Evolutionary conservation across 306 rosid species (phyloP), one percentile per base, ranked within the genome.

Genomic region (Comarum palustre): DNA sequence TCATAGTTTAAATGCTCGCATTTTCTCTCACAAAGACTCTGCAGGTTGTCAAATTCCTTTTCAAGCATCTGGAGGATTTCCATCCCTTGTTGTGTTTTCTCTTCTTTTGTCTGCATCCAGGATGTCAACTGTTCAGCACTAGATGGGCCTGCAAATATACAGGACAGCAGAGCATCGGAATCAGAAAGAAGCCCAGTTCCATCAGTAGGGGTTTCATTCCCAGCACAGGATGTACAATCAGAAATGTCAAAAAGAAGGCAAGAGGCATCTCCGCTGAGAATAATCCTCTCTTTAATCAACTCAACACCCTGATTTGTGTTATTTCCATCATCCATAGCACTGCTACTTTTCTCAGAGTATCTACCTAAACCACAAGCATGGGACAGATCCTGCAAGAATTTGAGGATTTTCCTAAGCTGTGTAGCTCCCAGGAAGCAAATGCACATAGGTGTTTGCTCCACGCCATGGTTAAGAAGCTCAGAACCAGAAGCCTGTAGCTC

Each of bases 371-470:
- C 97, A 77, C 97, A 90, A 65, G 92, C 79, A 66, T 78, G 87
- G 63, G 90, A 87, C 50, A 95, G 61, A 71, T 92, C 97, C 86
- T 95, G 97, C 86, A 95, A 89, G 81, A 88, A 90, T 58, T 90
- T 92, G 66, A 88, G 92, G 80, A 95, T 84, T 83, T 89, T 95
- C 86, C 80, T 79, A 61, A 95, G 96, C 82, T 84, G 92, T 34
- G 84, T 57, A 71, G 89, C 93, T 62, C 92, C 99, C 43, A 95
- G 75, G 85, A 95, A 92, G 96, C 93, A 95, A 78, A 95, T 86
- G 75, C 96, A 92, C 73, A 77, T 75, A 51, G 99, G 97, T 48
- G 96, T 75, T 83, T 81, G 99, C 54, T 90, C 89, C 50, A 92
- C 77, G 43, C 89, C 93, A 69, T 76, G 89, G 82, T 83, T 88